Base-by-base conservation (phyloP, 1,284 basidiomycete species). In the Trametes hirsuta region DNA sequence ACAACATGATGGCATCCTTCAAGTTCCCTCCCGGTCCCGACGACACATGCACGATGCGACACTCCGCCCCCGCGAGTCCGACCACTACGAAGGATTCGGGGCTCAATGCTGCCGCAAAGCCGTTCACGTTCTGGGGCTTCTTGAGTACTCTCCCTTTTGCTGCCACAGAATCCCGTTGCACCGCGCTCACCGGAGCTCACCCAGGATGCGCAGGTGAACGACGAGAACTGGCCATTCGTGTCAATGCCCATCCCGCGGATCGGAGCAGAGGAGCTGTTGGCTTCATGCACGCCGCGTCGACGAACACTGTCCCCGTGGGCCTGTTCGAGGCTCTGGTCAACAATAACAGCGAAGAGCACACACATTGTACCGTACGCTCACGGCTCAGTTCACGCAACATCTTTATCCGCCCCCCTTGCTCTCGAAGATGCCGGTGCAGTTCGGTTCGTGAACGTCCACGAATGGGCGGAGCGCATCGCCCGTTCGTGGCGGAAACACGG, bases 271-370 rank as follows among this genome's bases (percentile, higher is more conserved):
- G 72, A 74, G 54, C 67, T 79, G 47, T 93, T 53, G 90, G 93
- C 70, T 93, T 92, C 77, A 92, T 85, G 69, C 87, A 90, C 65
- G 80, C 88, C 30, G 76, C 85, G 1, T 85, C 86, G 14, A 84
- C 78, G 24, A 91, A 90, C 68, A 93, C 89, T 15, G 87, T 93
- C 15, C 91, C 91, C 24, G 91, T 91, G 42, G 90, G 90, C 4
- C 70, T 93, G 58, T 93, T 93, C 82, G 93, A 93, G 75, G 88
- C 90, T 11, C 78, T 91, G 53, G 85, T 82, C 25, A 83, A 79
- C 64, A 78, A 75, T 37, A 75, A 75, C 48, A 59, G 60, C 15
- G 84, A 91, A 52, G 88, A 90, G 61, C 80, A 86, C 47, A 86
- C 87, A 2, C 82, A 89, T 53, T 78, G 84, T 42, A 78, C 79